Percentiles rank a stretch among this genome's conserved stretches.
Conservation (phyloP, 192 early-diverging fungal species). For the Radiomyces spectabilis region DNA sequence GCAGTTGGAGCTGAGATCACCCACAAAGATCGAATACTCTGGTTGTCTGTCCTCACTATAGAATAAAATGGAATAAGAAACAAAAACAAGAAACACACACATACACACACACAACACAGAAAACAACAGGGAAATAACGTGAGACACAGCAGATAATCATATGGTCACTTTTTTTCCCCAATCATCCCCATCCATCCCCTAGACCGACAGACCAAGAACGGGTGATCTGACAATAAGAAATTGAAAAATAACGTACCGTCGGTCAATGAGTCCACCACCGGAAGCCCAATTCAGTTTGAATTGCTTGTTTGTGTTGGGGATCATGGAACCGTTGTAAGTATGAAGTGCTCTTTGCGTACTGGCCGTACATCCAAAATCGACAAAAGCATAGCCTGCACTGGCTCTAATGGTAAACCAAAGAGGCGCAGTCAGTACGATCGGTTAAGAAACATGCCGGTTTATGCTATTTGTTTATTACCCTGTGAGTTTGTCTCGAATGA, state of each 20-base stretch:
- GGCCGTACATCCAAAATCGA: slow-evolving; percentile 67
- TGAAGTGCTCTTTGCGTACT: slow-evolving; percentile 67
- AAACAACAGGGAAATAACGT: too few relatives aligned
- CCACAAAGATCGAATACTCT: slow-evolving; percentile 94
- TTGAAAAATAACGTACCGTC: slow-evolving; percentile 34
- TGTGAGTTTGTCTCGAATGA: slow-evolving; percentile 89
- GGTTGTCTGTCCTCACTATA: slow-evolving; percentile 56
- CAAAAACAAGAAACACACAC: not conserved
- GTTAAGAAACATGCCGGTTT: not conserved
- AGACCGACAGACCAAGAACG: too few relatives aligned
- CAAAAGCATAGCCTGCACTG: slow-evolving; percentile 88
- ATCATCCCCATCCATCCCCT: too few relatives aligned
- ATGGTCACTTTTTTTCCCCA: not conserved
- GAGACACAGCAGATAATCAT: not conserved
- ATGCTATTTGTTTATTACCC: slow-evolving; percentile 44
- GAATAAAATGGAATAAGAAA: not conserved
- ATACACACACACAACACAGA: too few relatives aligned
- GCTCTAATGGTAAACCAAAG: slow-evolving; percentile 22
- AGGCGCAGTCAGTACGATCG: not conserved
- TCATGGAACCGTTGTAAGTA: slow-evolving; percentile 69
- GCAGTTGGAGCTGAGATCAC: slow-evolving; percentile 87
- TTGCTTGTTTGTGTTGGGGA: slow-evolving; percentile 71
- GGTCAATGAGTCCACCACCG: slow-evolving; percentile 60
- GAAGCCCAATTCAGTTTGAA: slow-evolving; percentile 98
- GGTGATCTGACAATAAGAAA: not conserved